phyloP scores from a whole-genome alignment of 148 eudicot species.

The Spergularia marina region DNA sequence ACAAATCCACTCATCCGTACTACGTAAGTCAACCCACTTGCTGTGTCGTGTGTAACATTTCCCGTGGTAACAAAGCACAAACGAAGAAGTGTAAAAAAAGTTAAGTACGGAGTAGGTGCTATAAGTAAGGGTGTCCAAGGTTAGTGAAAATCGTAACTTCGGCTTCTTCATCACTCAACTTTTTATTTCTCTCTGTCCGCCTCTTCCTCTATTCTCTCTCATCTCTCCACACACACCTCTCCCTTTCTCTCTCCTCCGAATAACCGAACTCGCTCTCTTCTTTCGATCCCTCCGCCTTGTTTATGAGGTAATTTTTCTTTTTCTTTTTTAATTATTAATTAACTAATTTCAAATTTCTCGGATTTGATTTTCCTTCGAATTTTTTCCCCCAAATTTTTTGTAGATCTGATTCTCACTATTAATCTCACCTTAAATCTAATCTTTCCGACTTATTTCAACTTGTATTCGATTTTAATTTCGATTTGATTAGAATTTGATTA shows the following conservation, averaged over 20 bases:
- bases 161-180: neutral
- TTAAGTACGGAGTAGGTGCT: too few relatives aligned
- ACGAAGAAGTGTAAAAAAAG: neutral
- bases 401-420: conserved; percentile 14
- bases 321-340: neutral
- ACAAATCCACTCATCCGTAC: too few relatives aligned
- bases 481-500: neutral
- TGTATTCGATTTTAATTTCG: neutral
- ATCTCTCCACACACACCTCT: conserved; percentile 2
- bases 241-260: neutral
- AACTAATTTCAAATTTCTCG: neutral
- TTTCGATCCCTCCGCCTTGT: conserved; percentile 39
- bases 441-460: conserved; percentile 8
- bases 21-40: too few relatives aligned
- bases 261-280: conserved; percentile 12
- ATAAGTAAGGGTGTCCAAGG: neutral
- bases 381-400: neutral
- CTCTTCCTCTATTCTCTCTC: neutral
- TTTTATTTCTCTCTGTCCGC: neutral
- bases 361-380: too few relatives aligned
- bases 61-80: neutral
- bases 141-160: neutral
- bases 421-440: too few relatives aligned
- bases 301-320: conserved; percentile 34
- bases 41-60: neutral